Base-by-base conservation (phyloP, 805 yeast species). In the Ogataea zsoltii region DNA sequence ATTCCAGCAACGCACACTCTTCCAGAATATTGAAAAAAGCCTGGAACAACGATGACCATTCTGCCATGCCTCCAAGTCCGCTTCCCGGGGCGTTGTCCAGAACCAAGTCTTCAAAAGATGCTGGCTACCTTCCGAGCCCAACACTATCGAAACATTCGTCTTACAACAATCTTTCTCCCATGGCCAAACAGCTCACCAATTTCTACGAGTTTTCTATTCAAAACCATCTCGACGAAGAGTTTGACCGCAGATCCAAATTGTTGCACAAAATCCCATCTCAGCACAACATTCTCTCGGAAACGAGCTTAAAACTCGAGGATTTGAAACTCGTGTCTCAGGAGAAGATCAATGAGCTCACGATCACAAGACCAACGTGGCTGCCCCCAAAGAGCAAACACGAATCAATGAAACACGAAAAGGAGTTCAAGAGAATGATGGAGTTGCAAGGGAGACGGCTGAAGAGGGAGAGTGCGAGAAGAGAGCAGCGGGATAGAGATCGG, bases 321-420 rank as follows among this genome's bases (percentile, higher is more conserved):
- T 63, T 80, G 49, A 65, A 70, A 39, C 64, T 85, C 29, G 75
- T 85, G 1, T 83, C 89, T 1, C 75, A 71, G 1, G 85, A 83
- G 55, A 84, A 84, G 54, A 59, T 81, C 30, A 72, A 71, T 18
- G 62, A 67, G 10, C 63, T 83, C 30, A 75, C 83, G 41, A 80
- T 79, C 35, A 76, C 88, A 1, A 71, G 91, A 53, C 91, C 91
- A 3, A 75, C 80, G 40, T 81, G 88, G 77, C 61, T 83, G 36
- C 91, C 91, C 5, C 89, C 89, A 5, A 84, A 84, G 59, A 68
- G 71, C 32, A 57, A 66, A 3, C 60, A 57, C 11, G 91, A 84
- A 56, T 73, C 73, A 33, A 60, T 67, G 28, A 70, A 70, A 45
- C 91, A 84, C 56, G 82, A 80, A 53, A 69, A 66, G 38, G 82